phyloP scores from a whole-genome alignment of 2,329 filamentous ascomycete genomes.

The Fusarium napiforme region DNA sequence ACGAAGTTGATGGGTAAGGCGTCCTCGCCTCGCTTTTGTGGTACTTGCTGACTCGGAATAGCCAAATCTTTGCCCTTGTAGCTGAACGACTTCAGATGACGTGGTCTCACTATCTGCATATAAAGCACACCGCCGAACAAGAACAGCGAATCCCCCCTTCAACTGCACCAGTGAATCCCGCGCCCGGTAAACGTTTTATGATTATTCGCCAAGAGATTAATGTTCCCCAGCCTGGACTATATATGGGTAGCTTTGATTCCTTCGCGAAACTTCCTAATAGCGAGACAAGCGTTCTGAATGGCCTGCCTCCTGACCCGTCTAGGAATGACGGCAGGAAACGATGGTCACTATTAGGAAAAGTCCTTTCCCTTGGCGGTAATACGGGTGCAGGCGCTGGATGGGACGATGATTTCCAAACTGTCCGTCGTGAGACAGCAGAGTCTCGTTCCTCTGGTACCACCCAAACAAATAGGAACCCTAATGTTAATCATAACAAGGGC shows the following conservation, averaged over 20 bases:
- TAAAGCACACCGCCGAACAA: conserved; percentile 73
- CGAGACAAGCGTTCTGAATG: conserved; percentile 38
- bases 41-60: conserved; percentile 51
- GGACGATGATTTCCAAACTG: conserved; percentile 61
- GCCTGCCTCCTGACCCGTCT: conserved; percentile 41
- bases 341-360: conserved; percentile 72
- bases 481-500: conserved; percentile 44
- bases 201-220: conserved; percentile 83
- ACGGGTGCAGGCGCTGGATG: conserved; percentile 32
- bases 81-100: conserved; percentile 74
- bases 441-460: conserved; percentile 49
- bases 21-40: not conserved
- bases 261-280: conserved; percentile 48
- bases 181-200: conserved; percentile 85
- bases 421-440: conserved; percentile 62
- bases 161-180: conserved; percentile 84
- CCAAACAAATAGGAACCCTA: conserved; percentile 46
- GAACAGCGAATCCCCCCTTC: conserved; percentile 69
- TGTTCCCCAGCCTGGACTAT: conserved; percentile 58
- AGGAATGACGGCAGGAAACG: conserved; percentile 64
- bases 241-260: conserved; percentile 61
- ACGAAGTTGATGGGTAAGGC: conserved; percentile 73
- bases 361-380: conserved; percentile 57
- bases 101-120: conserved; percentile 84
- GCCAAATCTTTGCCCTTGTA: conserved; percentile 75